These are phyloP conservation scores for Euptelea pleiosperma DNA, from an alignment of 164 flowering plant species.

Conservation along the genomic window DNA sequence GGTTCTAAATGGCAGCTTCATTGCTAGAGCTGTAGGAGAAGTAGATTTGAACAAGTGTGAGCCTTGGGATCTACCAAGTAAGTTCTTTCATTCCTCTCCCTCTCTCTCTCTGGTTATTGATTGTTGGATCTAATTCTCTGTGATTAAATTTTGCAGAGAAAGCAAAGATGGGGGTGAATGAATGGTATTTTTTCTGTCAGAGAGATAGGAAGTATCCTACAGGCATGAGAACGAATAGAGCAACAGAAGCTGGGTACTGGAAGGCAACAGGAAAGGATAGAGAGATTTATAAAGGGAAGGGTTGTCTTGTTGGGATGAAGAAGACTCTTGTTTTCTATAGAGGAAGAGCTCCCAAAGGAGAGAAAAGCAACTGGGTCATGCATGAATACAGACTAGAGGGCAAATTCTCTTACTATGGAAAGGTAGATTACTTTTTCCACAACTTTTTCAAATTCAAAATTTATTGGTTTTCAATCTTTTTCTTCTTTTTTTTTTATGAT, in stretches of 20 bases:
- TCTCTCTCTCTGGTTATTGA: background rate
- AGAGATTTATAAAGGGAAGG: conserved; percentile 50
- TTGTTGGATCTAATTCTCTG: background rate
- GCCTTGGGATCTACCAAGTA: conserved; percentile 65
- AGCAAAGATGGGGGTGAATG: conserved; percentile 69
- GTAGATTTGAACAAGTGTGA: conserved; percentile 59
- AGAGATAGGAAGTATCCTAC: conserved; percentile 64
- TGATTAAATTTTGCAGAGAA: conserved; percentile 25
- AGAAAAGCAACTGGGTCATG: conserved; percentile 66
- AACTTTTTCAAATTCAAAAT: background rate
- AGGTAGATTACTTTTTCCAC: conserved; percentile 22
- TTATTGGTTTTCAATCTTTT: background rate
- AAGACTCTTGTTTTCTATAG: conserved; percentile 63
- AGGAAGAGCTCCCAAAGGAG: conserved; percentile 67
- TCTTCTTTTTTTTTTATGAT: no score
- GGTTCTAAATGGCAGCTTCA: conserved; percentile 35
- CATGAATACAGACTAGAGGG: conserved; percentile 55
- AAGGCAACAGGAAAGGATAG: conserved; percentile 68
- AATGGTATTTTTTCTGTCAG: conserved; percentile 54
- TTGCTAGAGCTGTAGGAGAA: conserved; percentile 42
- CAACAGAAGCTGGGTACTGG: conserved; percentile 62
- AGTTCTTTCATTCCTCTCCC: background rate
- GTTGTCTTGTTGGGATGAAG: conserved; percentile 55
- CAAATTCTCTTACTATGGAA: conserved; percentile 37
- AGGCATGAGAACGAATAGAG: conserved; percentile 62